phyloP scores from a whole-genome alignment of 2,329 filamentous ascomycete genomes.

The Botrytis deweyae region DNA sequence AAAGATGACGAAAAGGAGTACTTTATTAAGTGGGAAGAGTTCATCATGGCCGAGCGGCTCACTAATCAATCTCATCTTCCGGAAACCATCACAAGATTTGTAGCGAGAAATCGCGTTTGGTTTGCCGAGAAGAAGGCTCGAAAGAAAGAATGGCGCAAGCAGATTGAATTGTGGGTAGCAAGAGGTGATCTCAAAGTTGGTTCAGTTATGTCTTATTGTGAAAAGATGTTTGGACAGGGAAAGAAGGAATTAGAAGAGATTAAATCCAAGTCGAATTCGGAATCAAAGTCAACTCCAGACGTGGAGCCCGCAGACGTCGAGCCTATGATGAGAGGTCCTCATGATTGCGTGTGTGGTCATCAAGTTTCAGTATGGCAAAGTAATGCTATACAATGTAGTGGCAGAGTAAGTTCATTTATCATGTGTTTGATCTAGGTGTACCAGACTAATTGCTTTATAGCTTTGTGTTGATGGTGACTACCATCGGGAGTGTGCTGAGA shows the following conservation, averaged over 20 bases:
- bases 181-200: conserved; percentile 17
- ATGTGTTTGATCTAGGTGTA: not conserved
- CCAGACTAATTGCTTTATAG: not conserved
- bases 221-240: conserved; percentile 16
- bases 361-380: conserved; percentile 16
- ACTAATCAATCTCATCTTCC: conserved; percentile 29
- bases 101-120: conserved; percentile 32
- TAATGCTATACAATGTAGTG: conserved; percentile 22
- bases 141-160: conserved; percentile 31
- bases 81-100: conserved; percentile 31
- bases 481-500: conserved; percentile 10
- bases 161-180: conserved; percentile 28
- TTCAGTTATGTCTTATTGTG: conserved; percentile 21
- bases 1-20: conserved; percentile 38
- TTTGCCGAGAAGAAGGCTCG: conserved; percentile 28
- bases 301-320: not conserved
- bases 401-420: not conserved
- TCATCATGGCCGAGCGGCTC: conserved; percentile 30
- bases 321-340: conserved; percentile 7
- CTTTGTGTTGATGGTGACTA: not conserved
- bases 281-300: conserved; percentile 11
- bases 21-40: conserved; percentile 36
- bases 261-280: not conserved
- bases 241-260: conserved; percentile 6
- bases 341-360: conserved; percentile 30